A percentile compares a stretch with the other conserved stretches of the same genome.
Evolutionary conservation across 1,284 basidiomycete genomes (phyloP).

Genomic region (Boletellus deceptivus): DNA sequence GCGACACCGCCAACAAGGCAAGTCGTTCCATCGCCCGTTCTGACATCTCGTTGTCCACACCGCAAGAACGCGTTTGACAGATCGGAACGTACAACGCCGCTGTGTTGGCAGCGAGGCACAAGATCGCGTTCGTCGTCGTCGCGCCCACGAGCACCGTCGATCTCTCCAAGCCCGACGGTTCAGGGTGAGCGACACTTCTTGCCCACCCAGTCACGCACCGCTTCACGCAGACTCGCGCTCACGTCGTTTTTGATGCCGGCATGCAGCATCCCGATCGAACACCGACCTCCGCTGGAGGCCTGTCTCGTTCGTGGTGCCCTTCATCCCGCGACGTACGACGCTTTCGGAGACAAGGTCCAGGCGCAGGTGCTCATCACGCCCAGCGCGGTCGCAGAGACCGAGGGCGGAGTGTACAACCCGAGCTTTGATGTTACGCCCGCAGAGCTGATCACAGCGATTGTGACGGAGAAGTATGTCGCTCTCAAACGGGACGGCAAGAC

Average conservation of each 20-base stretch:
- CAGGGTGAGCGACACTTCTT: conserved; percentile 46
- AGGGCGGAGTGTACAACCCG: conserved; percentile 75
- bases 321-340: conserved; percentile 47
- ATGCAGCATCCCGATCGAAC: conserved; percentile 85
- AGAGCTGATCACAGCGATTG: conserved; percentile 78
- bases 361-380: conserved; percentile 76
- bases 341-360: conserved; percentile 49
- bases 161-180: conserved; percentile 70
- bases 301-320: conserved; percentile 80
- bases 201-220: conserved; percentile 3
- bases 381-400: conserved; percentile 44
- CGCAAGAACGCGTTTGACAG: conserved; percentile 38
- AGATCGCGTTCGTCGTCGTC: conserved; percentile 86
- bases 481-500: conserved; percentile 52
- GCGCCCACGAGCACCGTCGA: conserved; percentile 90
- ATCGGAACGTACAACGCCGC: conserved; percentile 92
- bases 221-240: neutral
- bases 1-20: conserved; percentile 93
- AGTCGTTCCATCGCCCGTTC: neutral
- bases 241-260: neutral
- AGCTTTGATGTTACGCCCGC: conserved; percentile 94
- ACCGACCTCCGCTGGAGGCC: conserved; percentile 82
- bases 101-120: conserved; percentile 80
- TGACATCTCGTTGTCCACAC: neutral
- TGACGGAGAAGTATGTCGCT: conserved; percentile 87